A percentile compares a stretch with the other conserved stretches of the same genome.
Conservation (phyloP, 495 filamentous ascomycete species). For the Antarctomyces pellizariae region DNA sequence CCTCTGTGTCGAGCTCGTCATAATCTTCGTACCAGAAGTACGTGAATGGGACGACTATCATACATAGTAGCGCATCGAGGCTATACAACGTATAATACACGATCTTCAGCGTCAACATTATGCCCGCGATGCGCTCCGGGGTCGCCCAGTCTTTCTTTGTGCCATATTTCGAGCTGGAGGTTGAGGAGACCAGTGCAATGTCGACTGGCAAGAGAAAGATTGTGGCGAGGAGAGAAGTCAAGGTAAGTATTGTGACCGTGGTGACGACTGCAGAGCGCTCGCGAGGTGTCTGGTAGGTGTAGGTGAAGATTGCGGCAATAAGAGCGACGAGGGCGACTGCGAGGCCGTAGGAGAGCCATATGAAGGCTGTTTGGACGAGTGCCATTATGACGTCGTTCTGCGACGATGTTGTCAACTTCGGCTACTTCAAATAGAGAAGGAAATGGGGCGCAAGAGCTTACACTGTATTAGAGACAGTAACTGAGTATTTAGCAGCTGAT, state of each 20-base stretch:
- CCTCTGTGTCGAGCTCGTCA: conserved; percentile 59
- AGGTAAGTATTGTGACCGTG: conserved; percentile 60
- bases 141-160: conserved; percentile 89
- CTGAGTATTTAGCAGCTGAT: too few relatives aligned
- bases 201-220: conserved; percentile 85
- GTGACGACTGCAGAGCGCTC: conserved; percentile 67
- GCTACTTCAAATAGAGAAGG: background rate
- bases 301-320: conserved; percentile 60
- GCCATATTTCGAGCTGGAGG: conserved; percentile 48
- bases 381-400: too few relatives aligned
- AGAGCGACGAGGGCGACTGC: conserved; percentile 45
- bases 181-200: conserved; percentile 81
- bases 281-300: conserved; percentile 63
- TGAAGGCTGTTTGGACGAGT: conserved; percentile 60
- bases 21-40: conserved; percentile 99
- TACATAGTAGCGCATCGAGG: conserved; percentile 72
- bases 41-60: conserved; percentile 78
- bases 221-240: conserved; percentile 73
- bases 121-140: conserved; percentile 46
- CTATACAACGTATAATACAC: conserved; percentile 89
- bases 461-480: too few relatives aligned
- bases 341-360: conserved; percentile 79
- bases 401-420: background rate
- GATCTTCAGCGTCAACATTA: conserved; percentile 55
- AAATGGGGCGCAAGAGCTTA: conserved; percentile 2